These are phyloP conservation scores for Pistacia integerrima DNA, from an alignment of 345 rosid species.

Conservation along the genomic window DNA sequence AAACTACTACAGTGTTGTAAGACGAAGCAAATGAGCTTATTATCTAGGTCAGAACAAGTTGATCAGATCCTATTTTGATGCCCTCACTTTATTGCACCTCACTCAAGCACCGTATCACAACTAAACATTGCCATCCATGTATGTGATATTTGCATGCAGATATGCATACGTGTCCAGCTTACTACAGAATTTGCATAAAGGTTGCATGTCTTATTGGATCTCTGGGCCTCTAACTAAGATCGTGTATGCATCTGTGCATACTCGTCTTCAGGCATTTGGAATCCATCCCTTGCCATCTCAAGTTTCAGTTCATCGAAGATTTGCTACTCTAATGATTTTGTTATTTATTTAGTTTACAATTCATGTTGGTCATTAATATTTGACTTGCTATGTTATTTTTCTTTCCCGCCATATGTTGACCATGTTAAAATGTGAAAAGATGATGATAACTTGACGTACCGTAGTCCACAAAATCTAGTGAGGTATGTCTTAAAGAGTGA, in stretches of 20 bases:
- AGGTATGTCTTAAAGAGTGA: not conserved
- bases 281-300: constrained; percentile 5
- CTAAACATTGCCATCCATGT: no score
- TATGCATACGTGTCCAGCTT: not conserved
- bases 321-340: not conserved
- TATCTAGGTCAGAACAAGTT: no score
- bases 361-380: not conserved
- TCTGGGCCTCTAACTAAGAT: not conserved
- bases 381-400: no score
- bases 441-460: not conserved
- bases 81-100: no score
- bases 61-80: no score
- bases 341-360: not conserved
- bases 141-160: no score
- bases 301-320: not conserved
- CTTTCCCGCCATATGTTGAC: not conserved
- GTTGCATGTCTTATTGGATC: not conserved
- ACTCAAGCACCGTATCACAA: no score
- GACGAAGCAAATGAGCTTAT: no score
- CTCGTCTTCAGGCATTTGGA: not conserved
- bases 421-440: not conserved
- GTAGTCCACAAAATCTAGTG: not conserved
- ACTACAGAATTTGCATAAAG: not conserved
- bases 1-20: no score
- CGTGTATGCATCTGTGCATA: not conserved